Percentiles rank a stretch among this genome's conserved stretches.
These are phyloP conservation scores for Akanthomyces muscarius DNA, from an alignment of 2,329 filamentous ascomycete genomes.

Conservation along the genomic window DNA sequence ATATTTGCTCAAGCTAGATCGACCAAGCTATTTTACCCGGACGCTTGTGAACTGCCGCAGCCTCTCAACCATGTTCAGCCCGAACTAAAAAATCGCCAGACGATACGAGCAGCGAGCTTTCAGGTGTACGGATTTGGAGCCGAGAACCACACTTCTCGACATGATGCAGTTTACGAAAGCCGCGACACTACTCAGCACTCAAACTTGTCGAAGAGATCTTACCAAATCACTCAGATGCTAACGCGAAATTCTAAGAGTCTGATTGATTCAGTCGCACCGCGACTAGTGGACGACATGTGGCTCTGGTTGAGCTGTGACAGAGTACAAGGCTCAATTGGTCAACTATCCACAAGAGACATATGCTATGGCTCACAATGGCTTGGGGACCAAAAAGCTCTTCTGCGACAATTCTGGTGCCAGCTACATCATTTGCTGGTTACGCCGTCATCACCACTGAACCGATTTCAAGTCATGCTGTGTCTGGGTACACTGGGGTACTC, in stretches of 20 bases:
- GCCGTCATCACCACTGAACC: background rate
- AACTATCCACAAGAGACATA: background rate
- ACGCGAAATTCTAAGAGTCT: background rate
- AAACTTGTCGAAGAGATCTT: background rate
- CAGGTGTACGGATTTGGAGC: constrained; percentile 10
- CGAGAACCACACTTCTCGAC: background rate
- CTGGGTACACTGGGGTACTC: background rate
- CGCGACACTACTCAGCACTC: background rate
- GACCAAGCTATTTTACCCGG: background rate
- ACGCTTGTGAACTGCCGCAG: background rate
- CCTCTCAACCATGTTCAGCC: background rate
- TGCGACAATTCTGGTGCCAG: background rate
- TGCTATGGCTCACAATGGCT: constrained; percentile 7
- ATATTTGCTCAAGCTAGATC: background rate
- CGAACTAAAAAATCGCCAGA: background rate
- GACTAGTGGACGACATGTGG: background rate
- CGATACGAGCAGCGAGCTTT: constrained; percentile 1
- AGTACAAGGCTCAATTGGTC: background rate
- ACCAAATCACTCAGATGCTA: background rate
- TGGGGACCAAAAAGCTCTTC: background rate
- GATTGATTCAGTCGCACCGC: background rate
- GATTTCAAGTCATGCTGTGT: constrained; percentile 6
- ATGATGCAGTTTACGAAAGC: background rate
- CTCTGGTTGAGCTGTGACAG: background rate
- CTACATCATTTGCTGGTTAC: background rate